Conservation (phyloP, 2,329 filamentous ascomycete genomes). For the Ophiocordyceps camponoti-leonardi region DNA sequence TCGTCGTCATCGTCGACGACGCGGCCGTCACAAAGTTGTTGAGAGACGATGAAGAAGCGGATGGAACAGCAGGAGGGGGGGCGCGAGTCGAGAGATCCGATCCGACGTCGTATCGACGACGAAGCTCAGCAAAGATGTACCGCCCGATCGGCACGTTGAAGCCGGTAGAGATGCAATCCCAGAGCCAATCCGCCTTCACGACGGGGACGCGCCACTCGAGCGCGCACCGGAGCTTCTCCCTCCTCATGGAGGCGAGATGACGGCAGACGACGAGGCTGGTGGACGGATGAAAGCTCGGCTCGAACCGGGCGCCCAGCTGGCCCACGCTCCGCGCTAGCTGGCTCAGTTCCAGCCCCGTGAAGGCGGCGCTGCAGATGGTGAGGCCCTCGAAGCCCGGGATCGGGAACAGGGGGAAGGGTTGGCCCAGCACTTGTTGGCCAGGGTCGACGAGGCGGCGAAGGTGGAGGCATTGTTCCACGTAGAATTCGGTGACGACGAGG, state of each 20-base stretch:
- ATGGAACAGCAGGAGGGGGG: background rate
- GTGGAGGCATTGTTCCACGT: constrained; percentile 77
- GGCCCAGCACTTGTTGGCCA: constrained; percentile 52
- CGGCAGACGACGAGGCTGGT: constrained; percentile 68
- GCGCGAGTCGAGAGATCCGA: constrained; percentile 8
- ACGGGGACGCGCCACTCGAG: constrained; percentile 60
- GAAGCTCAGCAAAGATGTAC: constrained; percentile 30
- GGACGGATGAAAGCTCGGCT: constrained; percentile 54
- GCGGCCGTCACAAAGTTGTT: no score
- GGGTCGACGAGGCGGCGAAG: constrained; percentile 56
- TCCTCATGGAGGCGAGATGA: constrained; percentile 35
- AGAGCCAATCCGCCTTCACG: constrained; percentile 72
- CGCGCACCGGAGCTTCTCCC: constrained; percentile 67
- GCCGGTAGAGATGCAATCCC: constrained; percentile 53
- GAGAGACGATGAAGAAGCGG: no score
- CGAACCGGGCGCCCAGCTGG: constrained; percentile 65
- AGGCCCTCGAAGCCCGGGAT: constrained; percentile 54
- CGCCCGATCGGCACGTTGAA: constrained; percentile 24
- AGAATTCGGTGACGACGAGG: constrained; percentile 68
- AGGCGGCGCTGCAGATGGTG: constrained; percentile 64
- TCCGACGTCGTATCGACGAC: constrained; percentile 11
- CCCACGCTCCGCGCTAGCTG: constrained; percentile 65
- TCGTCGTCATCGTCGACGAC: constrained; percentile 1
- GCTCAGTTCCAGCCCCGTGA: constrained; percentile 67
- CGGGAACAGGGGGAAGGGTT: constrained; percentile 56